These are phyloP conservation scores for Tetracentron sinense DNA, from an alignment of 164 flowering plant genomes.

Conservation along the genomic window DNA sequence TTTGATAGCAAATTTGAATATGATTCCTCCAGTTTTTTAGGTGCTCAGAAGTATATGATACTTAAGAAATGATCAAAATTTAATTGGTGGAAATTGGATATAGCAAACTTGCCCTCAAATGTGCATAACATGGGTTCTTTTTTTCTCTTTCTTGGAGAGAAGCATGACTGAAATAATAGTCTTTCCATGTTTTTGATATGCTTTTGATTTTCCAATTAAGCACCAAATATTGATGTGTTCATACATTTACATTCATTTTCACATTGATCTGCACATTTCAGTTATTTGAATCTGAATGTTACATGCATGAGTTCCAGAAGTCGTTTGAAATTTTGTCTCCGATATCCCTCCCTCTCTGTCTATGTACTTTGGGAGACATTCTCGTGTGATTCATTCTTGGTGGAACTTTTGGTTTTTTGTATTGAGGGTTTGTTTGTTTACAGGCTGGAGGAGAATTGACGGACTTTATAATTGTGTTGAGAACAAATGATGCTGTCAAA, in stretches of 20 bases:
- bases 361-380: not conserved
- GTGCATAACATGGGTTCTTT: no score
- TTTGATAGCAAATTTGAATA: no score
- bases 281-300: not conserved
- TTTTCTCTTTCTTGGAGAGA: no score
- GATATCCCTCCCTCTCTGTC: not conserved
- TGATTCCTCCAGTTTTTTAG: no score
- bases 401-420: not conserved
- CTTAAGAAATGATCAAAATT: no score
- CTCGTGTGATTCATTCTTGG: not conserved
- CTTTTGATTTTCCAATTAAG: not conserved
- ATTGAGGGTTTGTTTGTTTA: not conserved
- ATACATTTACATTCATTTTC: not conserved
- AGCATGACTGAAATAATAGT: no score
- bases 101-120: no score
- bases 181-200: no score
- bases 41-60: no score
- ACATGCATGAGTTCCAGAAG: not conserved
- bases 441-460: constrained; percentile 96
- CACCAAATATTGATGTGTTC: not conserved
- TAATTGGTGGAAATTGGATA: no score
- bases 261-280: not conserved
- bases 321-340: not conserved
- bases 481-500: constrained; percentile 71
- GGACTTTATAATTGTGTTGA: constrained; percentile 84